Percentiles rank a stretch among this genome's conserved stretches.
These are phyloP conservation scores for Coemansia sp. DNA, from an alignment of 192 early-diverging fungal species.

Conservation along the genomic window DNA sequence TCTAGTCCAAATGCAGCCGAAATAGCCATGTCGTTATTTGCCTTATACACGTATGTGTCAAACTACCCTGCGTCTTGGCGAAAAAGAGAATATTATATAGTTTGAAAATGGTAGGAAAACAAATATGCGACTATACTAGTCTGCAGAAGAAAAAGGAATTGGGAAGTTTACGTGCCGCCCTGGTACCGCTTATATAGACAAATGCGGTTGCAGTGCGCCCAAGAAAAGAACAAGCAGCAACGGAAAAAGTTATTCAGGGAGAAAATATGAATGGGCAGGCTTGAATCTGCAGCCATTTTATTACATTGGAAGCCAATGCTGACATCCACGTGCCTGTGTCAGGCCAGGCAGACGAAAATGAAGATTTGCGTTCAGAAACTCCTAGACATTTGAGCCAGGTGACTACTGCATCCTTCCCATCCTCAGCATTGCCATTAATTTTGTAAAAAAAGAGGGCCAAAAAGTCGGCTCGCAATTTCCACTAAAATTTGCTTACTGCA, in stretches of 20 bases:
- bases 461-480: neutral
- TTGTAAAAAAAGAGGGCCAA: conserved; percentile 1
- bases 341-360: neutral
- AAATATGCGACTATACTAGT: neutral
- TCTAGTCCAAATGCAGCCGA: conserved; percentile 37
- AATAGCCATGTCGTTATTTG: conserved; percentile 25
- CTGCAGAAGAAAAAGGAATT: neutral
- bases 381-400: neutral
- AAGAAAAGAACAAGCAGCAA: neutral
- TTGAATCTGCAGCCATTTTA: neutral
- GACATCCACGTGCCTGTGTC: conserved; percentile 8
- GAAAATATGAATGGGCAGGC: neutral
- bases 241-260: neutral
- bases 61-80: neutral
- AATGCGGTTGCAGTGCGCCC: neutral
- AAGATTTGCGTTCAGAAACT: conserved; percentile 1
- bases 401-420: conserved; percentile 1
- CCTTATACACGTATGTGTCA: neutral
- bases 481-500: neutral
- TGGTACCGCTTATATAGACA: conserved; percentile 6
- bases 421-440: neutral
- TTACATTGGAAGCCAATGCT: conserved; percentile 1
- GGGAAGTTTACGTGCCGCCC: neutral
- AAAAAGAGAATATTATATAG: neutral
- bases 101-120: neutral